A percentile compares a stretch with the other conserved stretches of the same genome.
These are phyloP conservation scores for Boechera stricta DNA, from an alignment of 345 rosid species.

Conservation along the genomic window DNA sequence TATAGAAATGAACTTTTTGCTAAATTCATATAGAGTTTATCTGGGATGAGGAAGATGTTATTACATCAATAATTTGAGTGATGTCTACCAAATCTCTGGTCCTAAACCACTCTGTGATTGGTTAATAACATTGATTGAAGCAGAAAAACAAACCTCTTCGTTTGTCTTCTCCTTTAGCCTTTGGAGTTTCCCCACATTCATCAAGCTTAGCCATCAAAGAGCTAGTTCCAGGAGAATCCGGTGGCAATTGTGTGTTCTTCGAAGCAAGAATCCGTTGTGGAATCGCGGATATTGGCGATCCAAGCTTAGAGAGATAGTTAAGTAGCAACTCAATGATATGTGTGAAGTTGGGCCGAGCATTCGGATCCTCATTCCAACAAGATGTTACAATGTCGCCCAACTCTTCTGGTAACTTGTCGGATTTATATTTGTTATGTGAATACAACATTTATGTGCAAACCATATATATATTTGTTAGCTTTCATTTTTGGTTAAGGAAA, in stretches of 20 bases:
- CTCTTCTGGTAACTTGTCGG: slow-evolving; percentile 59
- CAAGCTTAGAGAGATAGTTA: slow-evolving; percentile 62
- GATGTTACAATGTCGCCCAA: slow-evolving; percentile 77
- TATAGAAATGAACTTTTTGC: slow-evolving; percentile 21
- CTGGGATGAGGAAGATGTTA: background rate
- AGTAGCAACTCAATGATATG: slow-evolving; percentile 85
- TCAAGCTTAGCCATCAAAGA: slow-evolving; percentile 79
- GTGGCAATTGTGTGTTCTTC: slow-evolving; percentile 70
- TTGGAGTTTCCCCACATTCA: slow-evolving; percentile 73
- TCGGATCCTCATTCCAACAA: slow-evolving; percentile 95
- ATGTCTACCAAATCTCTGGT: slow-evolving; percentile 35
- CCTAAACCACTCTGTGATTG: slow-evolving; percentile 27
- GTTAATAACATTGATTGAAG: slow-evolving; percentile 76
- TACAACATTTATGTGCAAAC: too few species aligned
- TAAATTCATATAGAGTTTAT: slow-evolving; percentile 16
- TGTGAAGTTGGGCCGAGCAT: slow-evolving; percentile 82
- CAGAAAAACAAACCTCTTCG: slow-evolving; percentile 80
- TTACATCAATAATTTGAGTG: slow-evolving; percentile 32
- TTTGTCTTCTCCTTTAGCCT: slow-evolving; percentile 58
- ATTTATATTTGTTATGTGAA: too few species aligned
- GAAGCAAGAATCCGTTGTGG: slow-evolving; percentile 65
- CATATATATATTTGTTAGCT: too few species aligned
- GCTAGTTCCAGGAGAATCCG: slow-evolving; percentile 93
- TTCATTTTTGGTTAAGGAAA: too few species aligned
- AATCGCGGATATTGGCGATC: slow-evolving; percentile 61